These are phyloP conservation scores for Wickerhamomyces ciferrii DNA, from an alignment of 805 yeast species.

Conservation along the genomic window DNA sequence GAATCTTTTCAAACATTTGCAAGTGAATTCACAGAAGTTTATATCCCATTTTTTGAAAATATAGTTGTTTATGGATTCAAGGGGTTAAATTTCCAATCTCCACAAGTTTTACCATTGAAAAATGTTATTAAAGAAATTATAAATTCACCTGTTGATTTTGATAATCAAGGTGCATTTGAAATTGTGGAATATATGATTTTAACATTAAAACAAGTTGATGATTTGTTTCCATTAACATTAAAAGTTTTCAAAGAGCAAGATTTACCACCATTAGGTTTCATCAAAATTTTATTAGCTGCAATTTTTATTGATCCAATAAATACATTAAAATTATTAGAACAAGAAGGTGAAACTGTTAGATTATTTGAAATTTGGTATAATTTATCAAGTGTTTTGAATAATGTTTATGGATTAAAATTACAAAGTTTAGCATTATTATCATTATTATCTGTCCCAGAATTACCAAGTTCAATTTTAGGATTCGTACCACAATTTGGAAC, in stretches of 20 bases:
- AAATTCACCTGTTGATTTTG: conserved; percentile 19
- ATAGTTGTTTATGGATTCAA: conserved; percentile 47
- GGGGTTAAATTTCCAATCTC: conserved; percentile 10
- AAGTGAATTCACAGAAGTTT: conserved; percentile 50
- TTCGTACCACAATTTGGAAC: conserved; percentile 45
- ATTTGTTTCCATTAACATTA: conserved; percentile 10
- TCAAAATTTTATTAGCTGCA: conserved; percentile 59
- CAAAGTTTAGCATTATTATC: conserved; percentile 62
- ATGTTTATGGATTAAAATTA: conserved; percentile 77
- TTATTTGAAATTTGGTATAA: conserved; percentile 66
- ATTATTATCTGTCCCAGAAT: conserved; percentile 33
- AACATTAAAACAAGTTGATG: conserved; percentile 9
- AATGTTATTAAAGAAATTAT: conserved; percentile 12
- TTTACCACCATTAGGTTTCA: conserved; percentile 36
- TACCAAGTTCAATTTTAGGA: conserved; percentile 30
- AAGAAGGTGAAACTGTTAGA: conserved; percentile 36
- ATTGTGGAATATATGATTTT: conserved; percentile 20
- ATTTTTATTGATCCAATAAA: conserved; percentile 55
- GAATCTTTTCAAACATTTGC: conserved; percentile 57
- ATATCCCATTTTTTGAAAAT: conserved; percentile 51
- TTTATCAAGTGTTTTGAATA: conserved; percentile 39
- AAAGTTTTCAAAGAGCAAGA: conserved; percentile 17
- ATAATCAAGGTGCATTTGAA: conserved; percentile 30
- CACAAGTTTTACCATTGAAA: conserved; percentile 13
- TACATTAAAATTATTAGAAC: conserved; percentile 48